These are phyloP conservation scores for Pisolithus albus DNA, from an alignment of 768 basidiomycete genomes.

Conservation along the genomic window DNA sequence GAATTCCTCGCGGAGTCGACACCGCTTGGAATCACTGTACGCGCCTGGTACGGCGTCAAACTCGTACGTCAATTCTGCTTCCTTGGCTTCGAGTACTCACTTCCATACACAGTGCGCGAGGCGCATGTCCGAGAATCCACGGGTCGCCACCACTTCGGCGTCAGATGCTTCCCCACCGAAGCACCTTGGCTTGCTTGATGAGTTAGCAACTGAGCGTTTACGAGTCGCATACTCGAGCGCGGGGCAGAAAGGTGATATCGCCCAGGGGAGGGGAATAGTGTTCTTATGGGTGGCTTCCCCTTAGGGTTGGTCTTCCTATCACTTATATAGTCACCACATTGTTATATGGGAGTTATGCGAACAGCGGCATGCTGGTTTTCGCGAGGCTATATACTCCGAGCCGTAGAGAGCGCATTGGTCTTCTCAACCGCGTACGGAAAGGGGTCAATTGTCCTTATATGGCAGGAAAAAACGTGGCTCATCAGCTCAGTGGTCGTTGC, in stretches of 20 bases:
- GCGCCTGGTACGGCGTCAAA: slow-evolving; percentile 83
- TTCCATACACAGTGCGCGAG: slow-evolving; percentile 46
- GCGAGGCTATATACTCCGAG: too few species aligned
- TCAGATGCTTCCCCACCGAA: slow-evolving; percentile 54
- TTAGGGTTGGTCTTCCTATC: background rate
- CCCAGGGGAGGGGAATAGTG: slow-evolving; percentile 38
- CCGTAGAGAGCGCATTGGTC: too few species aligned
- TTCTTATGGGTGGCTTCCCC: slow-evolving; percentile 36
- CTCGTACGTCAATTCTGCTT: slow-evolving; percentile 42
- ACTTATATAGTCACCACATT: too few species aligned
- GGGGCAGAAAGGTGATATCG: slow-evolving; percentile 29
- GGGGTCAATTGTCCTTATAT: too few species aligned
- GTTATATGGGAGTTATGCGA: too few species aligned
- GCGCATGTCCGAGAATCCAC: slow-evolving; percentile 40
- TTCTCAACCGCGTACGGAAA: too few species aligned
- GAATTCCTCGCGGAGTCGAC: slow-evolving; percentile 45
- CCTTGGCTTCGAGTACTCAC: background rate
- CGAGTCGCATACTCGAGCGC: slow-evolving; percentile 53
- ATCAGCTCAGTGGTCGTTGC: too few species aligned
- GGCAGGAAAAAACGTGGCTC: too few species aligned
- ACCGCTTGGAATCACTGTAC: slow-evolving; percentile 46
- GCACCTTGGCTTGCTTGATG: slow-evolving; percentile 53
- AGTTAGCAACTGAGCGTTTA: slow-evolving; percentile 66
- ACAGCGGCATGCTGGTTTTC: too few species aligned
- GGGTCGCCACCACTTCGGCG: slow-evolving; percentile 37